A percentile compares a stretch with the other conserved stretches of the same genome.
Evolutionary conservation across 2,329 filamentous ascomycete species (phyloP).

Genomic region (Colletotrichum caudatum): DNA sequence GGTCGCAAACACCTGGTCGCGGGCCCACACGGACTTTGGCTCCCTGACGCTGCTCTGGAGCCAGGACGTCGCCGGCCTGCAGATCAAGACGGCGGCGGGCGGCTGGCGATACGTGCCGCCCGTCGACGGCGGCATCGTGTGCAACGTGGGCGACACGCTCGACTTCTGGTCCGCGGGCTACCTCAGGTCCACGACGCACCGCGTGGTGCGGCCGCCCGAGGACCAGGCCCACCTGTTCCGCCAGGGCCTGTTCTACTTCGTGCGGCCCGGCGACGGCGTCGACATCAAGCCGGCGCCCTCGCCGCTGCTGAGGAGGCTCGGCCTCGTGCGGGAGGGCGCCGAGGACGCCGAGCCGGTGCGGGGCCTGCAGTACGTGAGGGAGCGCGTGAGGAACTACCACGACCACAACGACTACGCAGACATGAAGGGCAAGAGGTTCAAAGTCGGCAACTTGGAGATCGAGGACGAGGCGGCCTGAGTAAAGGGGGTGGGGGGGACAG

Average conservation of each 20-base stretch:
- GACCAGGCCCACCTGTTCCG: conserved; percentile 50
- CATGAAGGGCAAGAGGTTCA: conserved; percentile 54
- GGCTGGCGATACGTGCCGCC: conserved; percentile 60
- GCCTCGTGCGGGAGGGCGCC: conserved; percentile 44
- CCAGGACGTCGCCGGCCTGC: conserved; percentile 65
- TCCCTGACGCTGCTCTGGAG: conserved; percentile 66
- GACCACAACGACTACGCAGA: conserved; percentile 54
- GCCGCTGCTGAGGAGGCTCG: conserved; percentile 47
- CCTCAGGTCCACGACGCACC: conserved; percentile 52
- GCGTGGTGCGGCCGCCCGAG: conserved; percentile 51
- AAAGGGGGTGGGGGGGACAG: not conserved
- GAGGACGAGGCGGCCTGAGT: conserved; percentile 51
- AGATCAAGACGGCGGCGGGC: conserved; percentile 56
- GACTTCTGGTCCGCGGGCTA: conserved; percentile 49
- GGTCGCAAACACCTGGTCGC: conserved; percentile 46
- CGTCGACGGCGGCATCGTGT: conserved; percentile 58
- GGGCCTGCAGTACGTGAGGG: conserved; percentile 55
- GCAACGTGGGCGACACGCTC: conserved; percentile 54
- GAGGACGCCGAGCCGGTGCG: conserved; percentile 49
- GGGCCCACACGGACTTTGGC: conserved; percentile 64
- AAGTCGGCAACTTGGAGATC: conserved; percentile 54
- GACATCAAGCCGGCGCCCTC: conserved; percentile 49
- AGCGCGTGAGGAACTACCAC: conserved; percentile 56
- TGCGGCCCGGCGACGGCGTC: conserved; percentile 50
- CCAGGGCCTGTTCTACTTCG: conserved; percentile 53